Base-by-base conservation (phyloP, 2,329 filamentous ascomycete species). In the Fusarium sp. region DNA sequence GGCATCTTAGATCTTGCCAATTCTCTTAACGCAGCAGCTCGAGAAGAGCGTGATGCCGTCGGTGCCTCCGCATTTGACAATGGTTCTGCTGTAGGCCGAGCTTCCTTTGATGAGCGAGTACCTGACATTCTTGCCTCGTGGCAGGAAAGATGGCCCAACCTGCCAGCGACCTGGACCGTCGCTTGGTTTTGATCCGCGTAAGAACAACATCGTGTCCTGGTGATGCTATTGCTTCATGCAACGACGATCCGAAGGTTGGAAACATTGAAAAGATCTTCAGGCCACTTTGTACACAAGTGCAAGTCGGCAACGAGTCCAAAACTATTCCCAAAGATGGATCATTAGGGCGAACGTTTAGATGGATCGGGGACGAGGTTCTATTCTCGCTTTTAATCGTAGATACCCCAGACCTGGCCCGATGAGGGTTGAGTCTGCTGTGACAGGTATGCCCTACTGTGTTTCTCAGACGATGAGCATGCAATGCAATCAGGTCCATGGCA, bases 1-100 rank as follows among this genome's bases (percentile, higher is more conserved):
- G 96, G 93, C 42, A 99, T 99, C 60, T 84, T 98, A 36, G 96
- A 99, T 75, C 84, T 99, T 35, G 96, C 96, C 1, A 88, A 95
- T 74, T 89, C 88, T 31, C 81, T 99, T 61, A 98, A 98, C 76
- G 86, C 88, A 18, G 92, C 89, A 1, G 96, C 96, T 1, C 84
- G 80, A 27, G 89, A 94, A 76, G 95, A 97, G 79, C 85, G 93
- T 58, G 87, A 90, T 37, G 80, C 84, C 11, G 83, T 88, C 27
- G 91, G 91, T 4, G 80, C 85, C 0, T 79, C 83, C 3, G 86
- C 85, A 0, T 96, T 94, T 84, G 89, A 94, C 58, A 85, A 85
- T 53, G 92, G 90, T 13, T 85, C 84, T 61, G 88, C 87, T 6
- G 84, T 87, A 3, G 88, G 89, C 57, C 84, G 95, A 58, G 84